phyloP scores from a whole-genome alignment of 2,329 filamentous ascomycete genomes.

The Cercospora sp. region DNA sequence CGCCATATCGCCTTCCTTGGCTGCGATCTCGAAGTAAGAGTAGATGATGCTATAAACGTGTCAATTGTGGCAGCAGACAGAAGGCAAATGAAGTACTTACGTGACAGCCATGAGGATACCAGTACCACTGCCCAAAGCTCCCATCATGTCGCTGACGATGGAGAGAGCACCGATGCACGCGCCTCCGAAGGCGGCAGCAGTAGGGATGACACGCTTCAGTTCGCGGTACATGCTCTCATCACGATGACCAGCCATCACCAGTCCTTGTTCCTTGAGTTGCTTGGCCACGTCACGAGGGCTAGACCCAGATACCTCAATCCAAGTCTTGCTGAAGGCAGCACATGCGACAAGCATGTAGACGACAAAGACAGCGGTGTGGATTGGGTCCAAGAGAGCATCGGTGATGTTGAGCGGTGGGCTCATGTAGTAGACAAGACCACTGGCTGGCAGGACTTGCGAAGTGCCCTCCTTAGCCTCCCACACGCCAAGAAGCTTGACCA shows the following conservation, averaged over 20 bases:
- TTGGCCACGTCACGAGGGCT: conserved; percentile 98
- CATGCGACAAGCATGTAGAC: conserved; percentile 97
- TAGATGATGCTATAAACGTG: conserved; percentile 81
- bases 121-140: conserved; percentile 92
- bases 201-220: conserved; percentile 98
- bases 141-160: conserved; percentile 91
- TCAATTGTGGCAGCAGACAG: conserved; percentile 24
- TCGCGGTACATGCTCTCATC: conserved; percentile 99
- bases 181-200: conserved; percentile 95
- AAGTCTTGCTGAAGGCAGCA: conserved; percentile 99
- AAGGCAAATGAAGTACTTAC: conserved; percentile 60
- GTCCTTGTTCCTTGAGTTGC: conserved; percentile 98
- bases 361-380: conserved; percentile 94
- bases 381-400: conserved; percentile 92
- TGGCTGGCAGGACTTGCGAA: conserved; percentile 88
- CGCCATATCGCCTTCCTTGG: conserved; percentile 93
- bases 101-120: conserved; percentile 98
- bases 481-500: conserved; percentile 94
- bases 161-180: conserved; percentile 98
- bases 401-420: conserved; percentile 94
- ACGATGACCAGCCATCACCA: conserved; percentile 98
- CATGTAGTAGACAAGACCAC: conserved; percentile 99
- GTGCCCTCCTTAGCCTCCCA: conserved; percentile 98
- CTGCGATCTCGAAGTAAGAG: conserved; percentile 98
- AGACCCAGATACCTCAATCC: conserved; percentile 98